These are phyloP conservation scores for Camelina laxa DNA, from an alignment of 345 rosid genomes.

Conservation along the genomic window DNA sequence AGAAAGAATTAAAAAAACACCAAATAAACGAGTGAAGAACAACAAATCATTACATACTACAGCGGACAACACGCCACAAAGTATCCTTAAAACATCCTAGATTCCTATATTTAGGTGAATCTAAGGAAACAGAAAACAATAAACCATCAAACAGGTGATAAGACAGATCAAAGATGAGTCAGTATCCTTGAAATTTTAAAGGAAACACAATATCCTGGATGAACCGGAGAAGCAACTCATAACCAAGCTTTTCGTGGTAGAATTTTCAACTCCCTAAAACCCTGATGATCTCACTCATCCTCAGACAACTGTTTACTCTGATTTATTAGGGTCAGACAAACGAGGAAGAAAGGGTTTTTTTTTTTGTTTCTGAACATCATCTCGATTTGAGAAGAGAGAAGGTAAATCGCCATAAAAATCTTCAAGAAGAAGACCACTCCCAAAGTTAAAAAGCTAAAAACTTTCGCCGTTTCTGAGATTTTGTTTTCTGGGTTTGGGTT, in stretches of 20 bases:
- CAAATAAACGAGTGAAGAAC: not conserved
- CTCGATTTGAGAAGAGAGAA: not conserved
- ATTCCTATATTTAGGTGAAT: not conserved
- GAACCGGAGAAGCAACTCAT: conserved; percentile 3
- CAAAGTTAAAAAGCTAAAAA: not conserved
- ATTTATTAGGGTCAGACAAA: not conserved
- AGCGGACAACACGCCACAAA: not conserved
- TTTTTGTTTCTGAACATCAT: not conserved
- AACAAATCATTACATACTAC: conserved; percentile 7
- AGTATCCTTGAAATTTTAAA: not conserved
- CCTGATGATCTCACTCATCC: not conserved
- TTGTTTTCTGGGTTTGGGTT: not conserved
- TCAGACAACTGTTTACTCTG: not conserved
- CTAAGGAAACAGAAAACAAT: not conserved
- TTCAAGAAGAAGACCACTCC: not conserved
- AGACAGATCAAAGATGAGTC: conserved; percentile 10
- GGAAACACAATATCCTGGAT: not conserved
- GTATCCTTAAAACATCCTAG: not conserved
- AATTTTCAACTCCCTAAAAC: not conserved
- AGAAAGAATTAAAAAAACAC: not conserved
- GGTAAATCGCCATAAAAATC: not conserved
- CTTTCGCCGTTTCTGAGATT: not conserved
- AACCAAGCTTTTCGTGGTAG: not conserved
- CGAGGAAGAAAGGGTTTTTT: not conserved
- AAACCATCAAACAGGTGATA: not conserved